phyloP scores from a whole-genome alignment of 164 flowering plant genomes.

The Tetracentron sinense region DNA sequence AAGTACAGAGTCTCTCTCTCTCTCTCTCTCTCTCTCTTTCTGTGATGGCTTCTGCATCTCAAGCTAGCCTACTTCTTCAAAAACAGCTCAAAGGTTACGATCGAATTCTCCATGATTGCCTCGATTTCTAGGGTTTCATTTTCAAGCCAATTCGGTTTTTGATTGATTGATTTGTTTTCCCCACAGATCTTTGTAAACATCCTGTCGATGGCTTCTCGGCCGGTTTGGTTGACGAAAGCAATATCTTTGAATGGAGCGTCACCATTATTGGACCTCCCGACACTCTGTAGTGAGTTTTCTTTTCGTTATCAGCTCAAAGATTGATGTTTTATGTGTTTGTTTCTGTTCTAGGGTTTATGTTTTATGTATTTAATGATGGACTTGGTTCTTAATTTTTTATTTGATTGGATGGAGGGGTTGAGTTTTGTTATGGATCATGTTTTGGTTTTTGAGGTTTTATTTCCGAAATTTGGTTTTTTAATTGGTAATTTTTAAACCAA shows the following conservation, averaged over 20 bases:
- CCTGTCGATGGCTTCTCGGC: slow-evolving; percentile 83
- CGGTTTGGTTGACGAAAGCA: slow-evolving; percentile 61
- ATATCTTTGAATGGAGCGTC: slow-evolving; percentile 74
- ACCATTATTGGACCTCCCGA: slow-evolving; percentile 78
- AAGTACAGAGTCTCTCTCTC: slow-evolving; percentile 3
- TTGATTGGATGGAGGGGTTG: not conserved
- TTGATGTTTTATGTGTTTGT: not conserved
- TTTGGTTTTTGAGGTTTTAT: not conserved
- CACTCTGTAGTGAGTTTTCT: slow-evolving; percentile 51
- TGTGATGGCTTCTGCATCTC: slow-evolving; percentile 30
- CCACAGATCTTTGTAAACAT: slow-evolving; percentile 52
- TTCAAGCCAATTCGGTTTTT: not conserved
- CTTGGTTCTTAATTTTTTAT: not conserved
- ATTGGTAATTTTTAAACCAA: not conserved
- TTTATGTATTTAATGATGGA: not conserved
- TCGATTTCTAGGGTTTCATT: slow-evolving; percentile 3
- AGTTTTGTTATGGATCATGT: not conserved
- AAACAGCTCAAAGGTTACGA: slow-evolving; percentile 55
- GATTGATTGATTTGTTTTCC: slow-evolving; percentile 13
- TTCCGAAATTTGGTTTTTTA: not conserved
- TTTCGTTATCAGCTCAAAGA: not conserved
- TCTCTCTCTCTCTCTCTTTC: slow-evolving; percentile 4
- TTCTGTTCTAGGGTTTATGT: not conserved
- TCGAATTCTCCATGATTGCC: not conserved
- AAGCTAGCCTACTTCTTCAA: slow-evolving; percentile 55